Evolutionary conservation across 2,329 filamentous ascomycete species (phyloP).

Genomic region (Tolypocladium endophyticum): DNA sequence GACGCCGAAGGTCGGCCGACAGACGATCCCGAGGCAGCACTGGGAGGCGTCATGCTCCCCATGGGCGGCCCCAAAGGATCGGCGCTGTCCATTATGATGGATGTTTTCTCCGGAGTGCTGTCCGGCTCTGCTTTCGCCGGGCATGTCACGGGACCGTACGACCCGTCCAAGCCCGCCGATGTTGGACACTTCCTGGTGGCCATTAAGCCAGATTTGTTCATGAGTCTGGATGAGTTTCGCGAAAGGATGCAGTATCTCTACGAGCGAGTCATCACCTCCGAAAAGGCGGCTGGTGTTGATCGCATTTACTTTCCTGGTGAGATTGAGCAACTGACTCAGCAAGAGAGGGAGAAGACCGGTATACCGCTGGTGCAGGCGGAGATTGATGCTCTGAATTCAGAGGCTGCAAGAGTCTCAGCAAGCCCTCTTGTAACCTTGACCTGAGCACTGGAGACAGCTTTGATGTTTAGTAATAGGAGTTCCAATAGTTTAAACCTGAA

Average conservation of each 20-base stretch:
- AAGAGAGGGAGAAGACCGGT: slow-evolving; percentile 38
- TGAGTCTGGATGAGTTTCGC: slow-evolving; percentile 59
- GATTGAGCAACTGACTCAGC: slow-evolving; percentile 45
- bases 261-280: slow-evolving; percentile 38
- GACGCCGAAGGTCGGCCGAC: slow-evolving; percentile 60
- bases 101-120: slow-evolving; percentile 72
- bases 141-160: slow-evolving; percentile 66
- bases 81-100: slow-evolving; percentile 74
- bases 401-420: slow-evolving; percentile 35
- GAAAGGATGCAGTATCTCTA: slow-evolving; percentile 48
- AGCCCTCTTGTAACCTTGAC: slow-evolving; percentile 5
- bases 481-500: no score
- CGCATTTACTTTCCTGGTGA: slow-evolving; percentile 53
- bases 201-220: slow-evolving; percentile 66
- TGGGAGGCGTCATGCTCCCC: slow-evolving; percentile 72
- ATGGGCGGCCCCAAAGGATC: slow-evolving; percentile 81
- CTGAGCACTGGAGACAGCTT: not conserved
- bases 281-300: slow-evolving; percentile 45
- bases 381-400: slow-evolving; percentile 43
- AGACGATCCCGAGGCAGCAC: slow-evolving; percentile 58
- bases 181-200: slow-evolving; percentile 67
- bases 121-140: slow-evolving; percentile 72
- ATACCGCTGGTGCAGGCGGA: slow-evolving; percentile 50
- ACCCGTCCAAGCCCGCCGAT: slow-evolving; percentile 55
- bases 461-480: not conserved